Evolutionary conservation across 2,329 filamentous ascomycete species (phyloP).

Genomic region (Diaporthe sp.): DNA sequence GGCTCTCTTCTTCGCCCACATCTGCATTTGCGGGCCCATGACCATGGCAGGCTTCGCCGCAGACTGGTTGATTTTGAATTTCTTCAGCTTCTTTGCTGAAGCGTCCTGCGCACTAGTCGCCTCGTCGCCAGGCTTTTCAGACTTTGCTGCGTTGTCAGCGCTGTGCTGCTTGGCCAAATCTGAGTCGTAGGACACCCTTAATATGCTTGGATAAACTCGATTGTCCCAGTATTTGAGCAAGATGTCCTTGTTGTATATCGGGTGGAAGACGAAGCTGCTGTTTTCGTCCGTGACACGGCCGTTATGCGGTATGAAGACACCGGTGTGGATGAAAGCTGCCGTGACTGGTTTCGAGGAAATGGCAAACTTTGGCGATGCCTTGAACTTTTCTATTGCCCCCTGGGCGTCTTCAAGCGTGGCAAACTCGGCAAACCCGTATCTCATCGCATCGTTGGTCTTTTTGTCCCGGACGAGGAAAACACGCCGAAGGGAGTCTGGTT

Average conservation of each 20-base stretch:
- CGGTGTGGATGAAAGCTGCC: conserved; percentile 84
- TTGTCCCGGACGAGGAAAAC: conserved; percentile 83
- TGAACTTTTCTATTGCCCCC: conserved; percentile 79
- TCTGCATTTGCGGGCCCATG: conserved; percentile 75
- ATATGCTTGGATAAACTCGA: conserved; percentile 77
- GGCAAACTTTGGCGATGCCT: conserved; percentile 80
- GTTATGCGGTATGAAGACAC: conserved; percentile 83
- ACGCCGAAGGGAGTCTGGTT: conserved; percentile 80
- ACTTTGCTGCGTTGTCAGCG: conserved; percentile 31
- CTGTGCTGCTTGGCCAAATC: conserved; percentile 49
- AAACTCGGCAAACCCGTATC: conserved; percentile 89
- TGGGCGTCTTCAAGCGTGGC: conserved; percentile 81
- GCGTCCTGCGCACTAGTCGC: conserved; percentile 50
- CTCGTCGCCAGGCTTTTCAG: conserved; percentile 43
- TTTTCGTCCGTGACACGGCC: conserved; percentile 67
- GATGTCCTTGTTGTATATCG: conserved; percentile 76
- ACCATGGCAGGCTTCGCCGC: conserved; percentile 65
- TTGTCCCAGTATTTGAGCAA: conserved; percentile 84
- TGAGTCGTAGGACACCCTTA: conserved; percentile 68
- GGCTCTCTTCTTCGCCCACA: conserved; percentile 79
- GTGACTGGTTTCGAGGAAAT: conserved; percentile 80
- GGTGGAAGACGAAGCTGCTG: conserved; percentile 77
- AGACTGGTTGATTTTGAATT: conserved; percentile 62
- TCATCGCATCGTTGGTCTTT: conserved; percentile 78
- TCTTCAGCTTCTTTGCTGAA: conserved; percentile 66